These are phyloP conservation scores for Thyridium curvatum DNA, from an alignment of 2,329 filamentous ascomycete species.

Conservation along the genomic window DNA sequence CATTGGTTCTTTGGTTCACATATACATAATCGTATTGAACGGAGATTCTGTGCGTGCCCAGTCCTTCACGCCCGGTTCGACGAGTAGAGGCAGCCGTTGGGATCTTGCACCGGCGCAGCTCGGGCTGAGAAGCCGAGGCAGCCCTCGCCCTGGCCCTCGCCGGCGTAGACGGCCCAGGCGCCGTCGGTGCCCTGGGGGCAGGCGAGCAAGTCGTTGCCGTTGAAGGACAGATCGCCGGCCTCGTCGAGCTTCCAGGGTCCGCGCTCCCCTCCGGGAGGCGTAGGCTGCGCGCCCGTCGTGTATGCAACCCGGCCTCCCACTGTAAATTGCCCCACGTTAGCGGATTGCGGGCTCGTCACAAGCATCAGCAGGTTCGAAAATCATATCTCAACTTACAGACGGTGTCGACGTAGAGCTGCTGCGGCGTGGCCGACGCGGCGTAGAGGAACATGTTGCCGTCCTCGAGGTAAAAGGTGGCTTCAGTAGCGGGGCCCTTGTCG, in stretches of 20 bases:
- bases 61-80: too few species aligned
- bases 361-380: too few species aligned
- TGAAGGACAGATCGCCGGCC: slow-evolving; percentile 37
- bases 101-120: slow-evolving; percentile 17
- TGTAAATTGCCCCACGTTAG: slow-evolving; percentile 23
- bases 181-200: slow-evolving; percentile 41
- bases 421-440: slow-evolving; percentile 30
- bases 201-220: slow-evolving; percentile 37
- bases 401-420: slow-evolving; percentile 44
- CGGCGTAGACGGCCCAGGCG: slow-evolving; percentile 19
- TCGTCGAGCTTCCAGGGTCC: slow-evolving; percentile 30
- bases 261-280: slow-evolving; percentile 40
- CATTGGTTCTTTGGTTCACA: too few species aligned
- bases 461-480: slow-evolving; percentile 44
- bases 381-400: slow-evolving; percentile 32
- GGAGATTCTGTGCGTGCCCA: too few species aligned
- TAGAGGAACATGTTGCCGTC: slow-evolving; percentile 42
- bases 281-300: slow-evolving; percentile 34
- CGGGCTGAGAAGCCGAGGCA: slow-evolving; percentile 29
- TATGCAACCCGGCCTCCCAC: slow-evolving; percentile 43
- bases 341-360: too few species aligned
- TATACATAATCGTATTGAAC: too few species aligned
- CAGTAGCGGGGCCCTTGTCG: slow-evolving; percentile 24
- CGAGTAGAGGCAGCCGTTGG: slow-evolving; percentile 9
- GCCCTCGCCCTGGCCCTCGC: slow-evolving; percentile 27